Conservation (phyloP, 2,329 filamentous ascomycete genomes). For the Sarocladium oryzae region DNA sequence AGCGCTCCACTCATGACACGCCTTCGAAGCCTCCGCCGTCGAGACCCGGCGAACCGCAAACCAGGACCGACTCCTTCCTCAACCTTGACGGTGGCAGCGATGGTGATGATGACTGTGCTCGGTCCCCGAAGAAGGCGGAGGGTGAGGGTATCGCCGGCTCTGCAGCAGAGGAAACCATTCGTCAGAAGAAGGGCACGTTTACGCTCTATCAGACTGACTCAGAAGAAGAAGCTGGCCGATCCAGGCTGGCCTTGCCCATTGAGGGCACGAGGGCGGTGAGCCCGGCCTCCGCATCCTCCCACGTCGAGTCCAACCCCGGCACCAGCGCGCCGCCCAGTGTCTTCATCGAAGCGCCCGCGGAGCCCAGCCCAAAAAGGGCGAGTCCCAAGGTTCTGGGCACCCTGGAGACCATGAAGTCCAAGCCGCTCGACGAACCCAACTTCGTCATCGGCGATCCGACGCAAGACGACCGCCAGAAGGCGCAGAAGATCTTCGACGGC, state of each 20-base stretch:
- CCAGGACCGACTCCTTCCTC: slow-evolving; percentile 42
- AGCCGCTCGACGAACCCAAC: slow-evolving; percentile 51
- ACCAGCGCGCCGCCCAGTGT: slow-evolving; percentile 38
- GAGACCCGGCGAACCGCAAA: slow-evolving; percentile 16
- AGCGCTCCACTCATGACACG: slow-evolving; percentile 21
- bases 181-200: slow-evolving; percentile 19
- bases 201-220: slow-evolving; percentile 22
- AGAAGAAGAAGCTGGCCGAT: slow-evolving; percentile 27
- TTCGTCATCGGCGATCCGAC: slow-evolving; percentile 53
- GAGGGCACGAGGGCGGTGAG: slow-evolving; percentile 31
- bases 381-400: slow-evolving; percentile 28
- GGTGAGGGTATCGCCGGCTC: not conserved
- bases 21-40: slow-evolving; percentile 27
- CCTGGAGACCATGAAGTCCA: slow-evolving; percentile 26
- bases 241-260: slow-evolving; percentile 36
- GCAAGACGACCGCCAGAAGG: slow-evolving; percentile 68
- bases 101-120: slow-evolving; percentile 30
- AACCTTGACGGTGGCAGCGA: slow-evolving; percentile 43
- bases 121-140: not conserved
- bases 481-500: slow-evolving; percentile 77
- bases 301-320: slow-evolving; percentile 34
- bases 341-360: slow-evolving; percentile 33
- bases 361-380: slow-evolving; percentile 17
- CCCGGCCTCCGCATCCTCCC: slow-evolving; percentile 29
- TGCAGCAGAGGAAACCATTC: slow-evolving; percentile 22